Conservation (phyloP, 805 yeast genomes). For the Huiozyma naganishii region DNA sequence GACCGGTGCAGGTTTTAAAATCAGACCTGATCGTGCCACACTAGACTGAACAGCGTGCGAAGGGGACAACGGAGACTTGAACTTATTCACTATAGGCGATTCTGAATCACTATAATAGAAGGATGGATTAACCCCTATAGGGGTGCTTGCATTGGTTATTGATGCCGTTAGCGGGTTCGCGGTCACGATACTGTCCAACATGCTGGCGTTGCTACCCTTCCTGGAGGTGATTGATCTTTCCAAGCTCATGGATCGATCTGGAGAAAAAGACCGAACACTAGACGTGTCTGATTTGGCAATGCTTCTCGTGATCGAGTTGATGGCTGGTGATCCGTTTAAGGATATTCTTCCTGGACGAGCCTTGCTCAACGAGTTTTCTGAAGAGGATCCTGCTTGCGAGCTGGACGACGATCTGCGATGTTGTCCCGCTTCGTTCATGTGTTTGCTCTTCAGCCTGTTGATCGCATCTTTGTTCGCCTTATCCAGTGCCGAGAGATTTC, state of each 20-base stretch:
- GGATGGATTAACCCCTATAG: constrained; percentile 1
- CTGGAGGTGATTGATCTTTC: constrained; percentile 13
- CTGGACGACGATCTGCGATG: constrained; percentile 23
- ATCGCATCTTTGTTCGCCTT: constrained; percentile 90
- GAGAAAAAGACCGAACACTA: constrained; percentile 19
- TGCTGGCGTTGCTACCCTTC: constrained; percentile 13
- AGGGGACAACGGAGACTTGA: constrained; percentile 24
- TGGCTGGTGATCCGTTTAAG: constrained; percentile 13
- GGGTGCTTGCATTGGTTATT: neutral
- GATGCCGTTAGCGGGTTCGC: constrained; percentile 1
- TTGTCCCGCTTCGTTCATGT: constrained; percentile 32
- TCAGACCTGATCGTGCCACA: neutral
- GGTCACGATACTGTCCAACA: constrained; percentile 3
- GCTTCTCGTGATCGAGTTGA: constrained; percentile 7
- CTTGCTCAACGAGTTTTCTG: constrained; percentile 18
- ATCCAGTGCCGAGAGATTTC: constrained; percentile 82
- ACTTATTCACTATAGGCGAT: constrained; percentile 14
- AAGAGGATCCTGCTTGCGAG: constrained; percentile 29
- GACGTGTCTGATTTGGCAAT: constrained; percentile 18
- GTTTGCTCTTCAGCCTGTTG: constrained; percentile 76
- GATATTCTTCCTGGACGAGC: constrained; percentile 10
- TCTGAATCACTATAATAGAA: constrained; percentile 14
- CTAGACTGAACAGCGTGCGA: constrained; percentile 3
- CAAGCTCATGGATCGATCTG: constrained; percentile 16
- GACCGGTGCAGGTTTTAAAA: constrained; percentile 20